Conservation (phyloP, 495 filamentous ascomycete species). For the Aspergillus egyptiacus region DNA sequence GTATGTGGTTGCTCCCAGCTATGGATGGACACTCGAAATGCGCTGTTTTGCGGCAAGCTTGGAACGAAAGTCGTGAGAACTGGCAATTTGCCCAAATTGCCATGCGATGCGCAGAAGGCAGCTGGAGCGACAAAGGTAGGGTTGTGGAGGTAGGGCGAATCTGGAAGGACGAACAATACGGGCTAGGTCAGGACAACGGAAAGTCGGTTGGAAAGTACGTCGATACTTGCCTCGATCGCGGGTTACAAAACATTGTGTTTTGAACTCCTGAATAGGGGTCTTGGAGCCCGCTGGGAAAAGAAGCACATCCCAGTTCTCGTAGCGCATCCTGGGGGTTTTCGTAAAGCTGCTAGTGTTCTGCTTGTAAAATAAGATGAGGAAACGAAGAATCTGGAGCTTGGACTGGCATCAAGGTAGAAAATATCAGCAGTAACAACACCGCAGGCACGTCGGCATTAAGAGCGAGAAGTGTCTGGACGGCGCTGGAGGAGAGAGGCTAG, state of each 20-base stretch:
- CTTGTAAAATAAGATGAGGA: conserved; percentile 14
- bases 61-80: conserved; percentile 74
- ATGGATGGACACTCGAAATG: conserved; percentile 76
- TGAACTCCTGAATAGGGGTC: conserved; percentile 80
- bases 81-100: conserved; percentile 48
- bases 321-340: conserved; percentile 56
- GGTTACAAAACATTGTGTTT: conserved; percentile 71
- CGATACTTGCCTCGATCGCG: conserved; percentile 55
- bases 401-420: conserved; percentile 11
- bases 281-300: conserved; percentile 62
- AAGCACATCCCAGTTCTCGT: conserved; percentile 80
- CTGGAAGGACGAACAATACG: conserved; percentile 11
- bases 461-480: neutral
- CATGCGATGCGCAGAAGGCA: conserved; percentile 24
- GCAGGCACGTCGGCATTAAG: conserved; percentile 9
- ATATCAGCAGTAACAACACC: conserved; percentile 18
- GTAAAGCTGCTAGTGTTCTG: conserved; percentile 8
- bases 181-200: neutral
- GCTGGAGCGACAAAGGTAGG: conserved; percentile 24
- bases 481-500: neutral
- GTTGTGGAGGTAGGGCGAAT: conserved; percentile 33
- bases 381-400: conserved; percentile 14
- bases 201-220: too few species aligned
- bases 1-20: conserved; percentile 66
- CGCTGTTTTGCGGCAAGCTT: conserved; percentile 50